These are phyloP conservation scores for Durio zibethinus DNA, from an alignment of 345 rosid genomes.

Conservation along the genomic window DNA sequence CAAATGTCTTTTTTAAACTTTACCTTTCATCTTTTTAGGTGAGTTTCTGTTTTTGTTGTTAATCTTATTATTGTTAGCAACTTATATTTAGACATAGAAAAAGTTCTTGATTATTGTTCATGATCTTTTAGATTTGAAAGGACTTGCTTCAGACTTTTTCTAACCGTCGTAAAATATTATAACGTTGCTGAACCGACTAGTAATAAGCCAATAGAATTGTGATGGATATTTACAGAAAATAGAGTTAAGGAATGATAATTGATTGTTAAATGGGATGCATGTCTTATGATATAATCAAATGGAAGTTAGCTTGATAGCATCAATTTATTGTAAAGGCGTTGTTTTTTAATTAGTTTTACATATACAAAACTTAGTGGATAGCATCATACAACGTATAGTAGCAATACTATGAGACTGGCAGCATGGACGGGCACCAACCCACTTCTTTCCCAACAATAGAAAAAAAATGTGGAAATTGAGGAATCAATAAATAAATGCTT, in stretches of 20 bases:
- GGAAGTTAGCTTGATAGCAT: background rate
- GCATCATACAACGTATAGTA: too few relatives aligned
- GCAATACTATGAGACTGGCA: slow-evolving; percentile 31
- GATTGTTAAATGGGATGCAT: background rate
- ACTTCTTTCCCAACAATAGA: slow-evolving; percentile 54
- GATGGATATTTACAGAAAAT: too few relatives aligned
- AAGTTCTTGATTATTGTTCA: slow-evolving; percentile 28
- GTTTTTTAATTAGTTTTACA: background rate
- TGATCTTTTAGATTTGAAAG: slow-evolving; percentile 34
- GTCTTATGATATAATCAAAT: background rate
- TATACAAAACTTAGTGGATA: background rate
- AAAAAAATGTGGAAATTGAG: too few relatives aligned
- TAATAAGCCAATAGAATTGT: too few relatives aligned
- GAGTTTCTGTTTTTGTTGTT: slow-evolving; percentile 18
- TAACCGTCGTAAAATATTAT: background rate
- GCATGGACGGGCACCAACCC: slow-evolving; percentile 71
- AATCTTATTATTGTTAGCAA: slow-evolving; percentile 25
- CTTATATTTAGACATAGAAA: slow-evolving; percentile 29
- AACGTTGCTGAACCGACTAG: too few relatives aligned
- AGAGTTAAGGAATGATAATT: too few relatives aligned
- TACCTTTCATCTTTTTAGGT: slow-evolving; percentile 67
- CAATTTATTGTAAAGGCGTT: background rate
- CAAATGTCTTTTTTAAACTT: slow-evolving; percentile 40
- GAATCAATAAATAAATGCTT: too few relatives aligned
- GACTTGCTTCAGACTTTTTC: slow-evolving; percentile 25